Evolutionary conservation across 176 grass and related monocot genomes (phyloP).

Genomic region (Ensete ventricosum): DNA sequence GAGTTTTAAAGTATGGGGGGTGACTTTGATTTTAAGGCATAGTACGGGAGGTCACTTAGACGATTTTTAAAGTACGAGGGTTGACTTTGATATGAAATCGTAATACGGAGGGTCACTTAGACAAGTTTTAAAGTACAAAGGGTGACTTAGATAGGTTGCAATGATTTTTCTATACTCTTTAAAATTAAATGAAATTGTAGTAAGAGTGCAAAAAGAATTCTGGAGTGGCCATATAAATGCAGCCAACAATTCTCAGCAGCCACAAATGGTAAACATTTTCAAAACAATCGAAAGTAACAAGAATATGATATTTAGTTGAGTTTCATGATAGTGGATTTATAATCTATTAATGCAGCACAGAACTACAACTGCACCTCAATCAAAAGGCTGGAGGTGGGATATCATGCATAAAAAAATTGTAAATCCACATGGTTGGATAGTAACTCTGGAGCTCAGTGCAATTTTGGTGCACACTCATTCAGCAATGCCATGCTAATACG

Average conservation of each 20-base stretch:
- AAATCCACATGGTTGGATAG: no score
- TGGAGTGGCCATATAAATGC: neutral
- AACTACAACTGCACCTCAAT: neutral
- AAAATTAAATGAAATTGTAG: neutral
- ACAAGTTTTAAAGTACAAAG: no score
- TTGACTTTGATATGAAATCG: no score
- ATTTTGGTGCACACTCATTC: neutral
- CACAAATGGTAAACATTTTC: neutral
- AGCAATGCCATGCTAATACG: neutral
- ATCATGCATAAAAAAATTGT: no score
- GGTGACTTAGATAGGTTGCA: no score
- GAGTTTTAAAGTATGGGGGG: no score
- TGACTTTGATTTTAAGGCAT: no score
- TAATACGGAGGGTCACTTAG: no score
- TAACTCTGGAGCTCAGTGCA: neutral
- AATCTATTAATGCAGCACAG: no score
- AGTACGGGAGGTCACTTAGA: no score
- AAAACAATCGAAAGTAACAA: neutral
- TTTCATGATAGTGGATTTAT: neutral
- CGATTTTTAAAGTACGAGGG: no score
- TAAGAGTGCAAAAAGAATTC: neutral
- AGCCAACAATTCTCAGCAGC: neutral
- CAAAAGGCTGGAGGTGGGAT: neutral
- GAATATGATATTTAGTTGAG: neutral
- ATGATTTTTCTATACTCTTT: no score